Base-by-base conservation (phyloP, 1,284 basidiomycete genomes). In the Trichosporon ovoides region DNA sequence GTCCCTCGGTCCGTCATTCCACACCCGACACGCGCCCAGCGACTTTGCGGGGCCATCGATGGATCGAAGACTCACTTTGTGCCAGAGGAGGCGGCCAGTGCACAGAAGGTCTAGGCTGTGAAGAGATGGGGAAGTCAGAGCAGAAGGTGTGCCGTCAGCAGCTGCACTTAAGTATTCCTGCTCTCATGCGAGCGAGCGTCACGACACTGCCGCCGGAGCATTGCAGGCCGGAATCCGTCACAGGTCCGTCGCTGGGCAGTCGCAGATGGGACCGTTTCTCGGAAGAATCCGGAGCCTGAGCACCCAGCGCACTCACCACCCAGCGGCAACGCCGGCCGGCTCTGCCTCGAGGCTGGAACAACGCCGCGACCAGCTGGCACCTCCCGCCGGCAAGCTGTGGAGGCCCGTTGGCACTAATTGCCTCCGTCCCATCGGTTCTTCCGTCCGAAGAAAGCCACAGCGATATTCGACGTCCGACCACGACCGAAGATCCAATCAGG, bases 331-430 rank as follows among this genome's bases (percentile, higher is more conserved):
- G 28, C 28, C 28, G 28, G 28, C 28, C 28, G 28, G n/a, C n/a
- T n/a, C n/a, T 31, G 28, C 4, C 28, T 31, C 5, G 11, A 43
- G 11, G 40, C 24, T 48, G 22, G 43, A 48, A 13, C 22, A 6
- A 3, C 37, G 18, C 12, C 13, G 37, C 18, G 28, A 38, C 37
- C 2, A 9, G 16, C 7, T 14, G 3, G 13, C 43, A 48, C 28
- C 43, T 48, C 43, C 43, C 43, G 43, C 43, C 43, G 43, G 43
- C 43, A 48, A 48, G 43, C 22, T 48, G 43, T 48, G 43, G 43
- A 48, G 43, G 24, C 43, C 43, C 43, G 43, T 48, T 31, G 28
- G 28, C 4, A 31, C 28, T 31, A 9, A 31, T 31, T 31, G 28
- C 28, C 9, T 9, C 28, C 28, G 28, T 31, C 9, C 28, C 28